A percentile compares a stretch with the other conserved stretches of the same genome.
Conservation (phyloP, 139 green algal genomes). For the Chlorella ohadii region DNA sequence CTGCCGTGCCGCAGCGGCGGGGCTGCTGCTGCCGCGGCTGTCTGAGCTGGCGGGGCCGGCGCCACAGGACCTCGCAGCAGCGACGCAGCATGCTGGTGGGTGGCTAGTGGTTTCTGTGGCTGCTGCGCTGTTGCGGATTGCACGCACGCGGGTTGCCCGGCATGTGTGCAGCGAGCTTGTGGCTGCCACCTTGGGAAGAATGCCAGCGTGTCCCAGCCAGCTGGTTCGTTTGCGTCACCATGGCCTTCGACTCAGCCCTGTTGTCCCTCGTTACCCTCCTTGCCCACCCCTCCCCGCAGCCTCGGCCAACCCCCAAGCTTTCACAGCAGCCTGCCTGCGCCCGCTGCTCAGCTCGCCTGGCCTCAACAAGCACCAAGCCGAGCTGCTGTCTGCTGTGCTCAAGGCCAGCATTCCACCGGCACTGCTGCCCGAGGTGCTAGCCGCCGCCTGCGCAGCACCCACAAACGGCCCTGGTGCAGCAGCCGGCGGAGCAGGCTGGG, state of each 20-base stretch:
- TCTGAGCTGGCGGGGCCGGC: not conserved
- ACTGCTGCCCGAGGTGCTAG: constrained; percentile 17
- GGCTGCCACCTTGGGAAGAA: too few species aligned
- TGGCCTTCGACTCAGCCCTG: too few species aligned
- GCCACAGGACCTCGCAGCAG: constrained; percentile 5
- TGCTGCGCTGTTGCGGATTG: not conserved
- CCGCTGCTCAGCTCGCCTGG: constrained; percentile 7
- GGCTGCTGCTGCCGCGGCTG: constrained; percentile 25
- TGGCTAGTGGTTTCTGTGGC: not conserved
- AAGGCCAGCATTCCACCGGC: not conserved
- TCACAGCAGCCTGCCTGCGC: not conserved
- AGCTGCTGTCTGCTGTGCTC: not conserved
- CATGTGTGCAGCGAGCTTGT: too few species aligned
- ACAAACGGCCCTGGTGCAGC: not conserved
- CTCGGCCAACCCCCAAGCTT: constrained; percentile 12
- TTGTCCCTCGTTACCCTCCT: too few species aligned
- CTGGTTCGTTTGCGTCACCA: too few species aligned
- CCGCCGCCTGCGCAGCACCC: not conserved
- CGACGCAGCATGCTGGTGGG: constrained; percentile 6
- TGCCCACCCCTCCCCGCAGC: not conserved
- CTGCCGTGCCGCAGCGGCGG: not conserved
- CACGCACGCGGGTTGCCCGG: too few species aligned
- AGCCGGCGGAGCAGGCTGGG: not conserved
- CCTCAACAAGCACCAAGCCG: constrained; percentile 11
- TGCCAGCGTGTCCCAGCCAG: too few species aligned